Base-by-base conservation (phyloP, 2,329 filamentous ascomycete genomes). In the Bertia moriformis region DNA sequence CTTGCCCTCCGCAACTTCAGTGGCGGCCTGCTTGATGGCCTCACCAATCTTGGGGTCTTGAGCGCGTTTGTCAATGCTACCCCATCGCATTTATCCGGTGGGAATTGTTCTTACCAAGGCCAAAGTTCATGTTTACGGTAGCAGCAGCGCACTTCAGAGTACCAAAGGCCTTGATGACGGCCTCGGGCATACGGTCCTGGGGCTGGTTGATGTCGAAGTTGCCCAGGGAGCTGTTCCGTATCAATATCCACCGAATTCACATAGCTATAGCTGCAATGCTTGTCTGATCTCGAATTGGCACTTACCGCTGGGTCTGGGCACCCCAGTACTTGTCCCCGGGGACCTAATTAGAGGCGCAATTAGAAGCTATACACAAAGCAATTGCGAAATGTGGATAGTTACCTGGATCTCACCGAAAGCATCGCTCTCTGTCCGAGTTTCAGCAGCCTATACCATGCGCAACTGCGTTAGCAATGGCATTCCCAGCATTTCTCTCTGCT, bases 201-300 rank as follows among this genome's bases (percentile, higher is more conserved):
- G 91, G 91, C 71, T 96, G 91, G 67, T 96, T 96, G 77, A 98
- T 96, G 62, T 82, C 83, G 73, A 98, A 98, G 71, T 98, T 98
- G 62, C 83, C 81, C 59, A 96, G 74, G 39, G 89, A 96, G 49
- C 32, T 35, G 15, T 35, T 18, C 32, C 32, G 17, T 29, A 13
- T 35, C 15, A 17, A 35, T 35, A n/a, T n/a, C n/a, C n/a, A n/a
- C 66, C 67, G 42, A 46, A 37, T 24, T 32, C 39, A n/a, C n/a
- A n/a, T n/a, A n/a, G n/a, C n/a, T n/a, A n/a, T n/a, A n/a, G n/a
- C n/a, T n/a, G n/a, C n/a, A n/a, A n/a, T n/a, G n/a, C n/a, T n/a
- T n/a, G n/a, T n/a, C n/a, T n/a, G n/a, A n/a, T n/a, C n/a, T n/a
- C n/a, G n/a, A n/a, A n/a, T n/a, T n/a, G 38, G 60, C 24, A n/a